These are phyloP conservation scores for Penicillium paradoxum DNA, from an alignment of 495 filamentous ascomycete species.

Conservation along the genomic window DNA sequence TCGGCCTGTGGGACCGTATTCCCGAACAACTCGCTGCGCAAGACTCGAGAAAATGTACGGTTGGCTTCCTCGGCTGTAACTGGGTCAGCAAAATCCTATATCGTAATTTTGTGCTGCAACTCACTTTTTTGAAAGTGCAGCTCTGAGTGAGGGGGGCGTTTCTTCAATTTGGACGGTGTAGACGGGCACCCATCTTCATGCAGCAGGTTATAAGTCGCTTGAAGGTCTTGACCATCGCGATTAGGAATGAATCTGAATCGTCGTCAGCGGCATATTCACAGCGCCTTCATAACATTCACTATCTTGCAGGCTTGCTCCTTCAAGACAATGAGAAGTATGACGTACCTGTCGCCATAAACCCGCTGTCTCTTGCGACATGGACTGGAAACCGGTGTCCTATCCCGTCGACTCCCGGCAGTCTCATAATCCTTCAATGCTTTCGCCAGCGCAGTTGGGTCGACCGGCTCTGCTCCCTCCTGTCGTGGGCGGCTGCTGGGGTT, in stretches of 20 bases:
- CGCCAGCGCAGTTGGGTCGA: constrained; percentile 57
- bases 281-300: background rate
- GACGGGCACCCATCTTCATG: constrained; percentile 90
- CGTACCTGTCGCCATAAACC: constrained; percentile 76
- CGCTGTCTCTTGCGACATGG: constrained; percentile 83
- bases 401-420: constrained; percentile 54
- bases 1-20: constrained; percentile 78
- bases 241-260: constrained; percentile 83
- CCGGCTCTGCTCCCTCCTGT: constrained; percentile 47
- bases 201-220: constrained; percentile 83
- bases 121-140: constrained; percentile 90
- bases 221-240: constrained; percentile 85
- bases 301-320: background rate
- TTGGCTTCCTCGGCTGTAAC: constrained; percentile 88
- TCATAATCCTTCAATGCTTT: constrained; percentile 62
- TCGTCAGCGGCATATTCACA: constrained; percentile 3
- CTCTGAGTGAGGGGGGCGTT: constrained; percentile 82
- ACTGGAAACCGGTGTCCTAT: constrained; percentile 68
- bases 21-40: constrained; percentile 89
- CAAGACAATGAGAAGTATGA: constrained; percentile 11
- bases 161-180: constrained; percentile 78
- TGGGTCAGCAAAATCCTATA: constrained; percentile 33
- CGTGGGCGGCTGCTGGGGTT: constrained; percentile 23
- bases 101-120: constrained; percentile 18
- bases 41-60: constrained; percentile 78